Evolutionary conservation across 1,139 yeast genomes (phyloP).

Genomic region (Yamadazyma membranifaciens): DNA sequence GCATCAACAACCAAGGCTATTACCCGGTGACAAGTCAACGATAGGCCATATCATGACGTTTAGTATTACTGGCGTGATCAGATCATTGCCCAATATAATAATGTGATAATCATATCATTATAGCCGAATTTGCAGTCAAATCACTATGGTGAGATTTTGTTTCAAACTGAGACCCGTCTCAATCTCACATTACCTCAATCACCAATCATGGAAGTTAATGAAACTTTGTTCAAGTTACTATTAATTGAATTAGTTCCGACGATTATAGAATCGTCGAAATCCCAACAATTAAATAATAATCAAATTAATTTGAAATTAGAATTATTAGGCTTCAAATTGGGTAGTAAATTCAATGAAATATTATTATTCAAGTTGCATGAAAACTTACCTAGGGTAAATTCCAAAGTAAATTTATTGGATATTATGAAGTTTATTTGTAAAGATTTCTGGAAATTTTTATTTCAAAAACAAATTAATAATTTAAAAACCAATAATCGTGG

Average conservation of each 20-base stretch:
- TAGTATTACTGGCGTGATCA: too few relatives aligned
- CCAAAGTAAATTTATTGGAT: constrained; percentile 60
- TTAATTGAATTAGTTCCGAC: constrained; percentile 76
- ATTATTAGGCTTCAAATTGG: constrained; percentile 77
- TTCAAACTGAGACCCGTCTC: not conserved
- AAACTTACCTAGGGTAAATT: constrained; percentile 5
- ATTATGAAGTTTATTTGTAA: constrained; percentile 90
- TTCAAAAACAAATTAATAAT: constrained; percentile 86
- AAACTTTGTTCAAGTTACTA: constrained; percentile 53
- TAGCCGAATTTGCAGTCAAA: not conserved
- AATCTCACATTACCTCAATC: not conserved
- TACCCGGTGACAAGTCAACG: too few relatives aligned
- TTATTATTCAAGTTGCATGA: constrained; percentile 51
- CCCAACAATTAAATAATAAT: constrained; percentile 15
- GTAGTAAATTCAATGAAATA: constrained; percentile 70
- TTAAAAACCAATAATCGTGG: constrained; percentile 89
- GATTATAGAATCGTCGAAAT: constrained; percentile 54
- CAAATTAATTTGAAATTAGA: constrained; percentile 59
- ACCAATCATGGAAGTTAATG: constrained; percentile 5
- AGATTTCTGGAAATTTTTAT: constrained; percentile 82
- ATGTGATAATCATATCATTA: not conserved
- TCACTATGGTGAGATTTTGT: not conserved
- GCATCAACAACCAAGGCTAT: too few relatives aligned
- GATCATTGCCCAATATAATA: too few relatives aligned
- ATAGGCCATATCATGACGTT: too few relatives aligned